phyloP scores from a whole-genome alignment of 148 eudicot species.

The Rhododendron williamsianum region DNA sequence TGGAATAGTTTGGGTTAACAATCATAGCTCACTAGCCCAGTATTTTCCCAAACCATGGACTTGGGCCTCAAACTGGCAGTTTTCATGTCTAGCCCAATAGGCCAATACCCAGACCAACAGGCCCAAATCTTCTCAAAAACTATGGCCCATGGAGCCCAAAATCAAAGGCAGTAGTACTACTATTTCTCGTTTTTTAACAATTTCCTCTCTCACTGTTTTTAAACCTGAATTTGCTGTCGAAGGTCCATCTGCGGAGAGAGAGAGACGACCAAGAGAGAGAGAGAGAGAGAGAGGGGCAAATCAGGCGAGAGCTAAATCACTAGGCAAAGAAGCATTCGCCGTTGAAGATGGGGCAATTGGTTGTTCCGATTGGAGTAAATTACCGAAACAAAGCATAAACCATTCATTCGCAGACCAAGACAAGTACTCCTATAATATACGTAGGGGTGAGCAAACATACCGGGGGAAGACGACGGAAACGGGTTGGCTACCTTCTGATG shows the following conservation, averaged over 20 bases:
- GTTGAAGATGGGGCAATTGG: neutral
- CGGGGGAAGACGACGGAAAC: neutral
- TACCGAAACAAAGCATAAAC: neutral
- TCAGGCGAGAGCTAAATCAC: neutral
- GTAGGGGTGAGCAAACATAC: neutral
- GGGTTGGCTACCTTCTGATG: conserved; percentile 13
- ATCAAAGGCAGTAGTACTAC: too few relatives aligned
- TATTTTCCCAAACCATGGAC: neutral
- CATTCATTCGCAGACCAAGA: neutral
- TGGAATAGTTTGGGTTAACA: neutral
- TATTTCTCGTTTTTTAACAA: neutral
- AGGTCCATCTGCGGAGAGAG: neutral
- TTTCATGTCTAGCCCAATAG: neutral
- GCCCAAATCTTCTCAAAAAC: neutral
- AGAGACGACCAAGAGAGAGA: neutral
- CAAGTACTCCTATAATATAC: neutral
- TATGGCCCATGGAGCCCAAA: neutral
- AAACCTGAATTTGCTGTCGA: neutral
- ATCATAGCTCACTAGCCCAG: neutral
- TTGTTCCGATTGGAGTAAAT: neutral
- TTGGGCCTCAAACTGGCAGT: neutral
- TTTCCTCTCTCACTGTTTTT: neutral
- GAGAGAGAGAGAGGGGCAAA: neutral
- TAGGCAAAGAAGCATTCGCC: neutral
- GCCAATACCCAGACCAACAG: neutral